A percentile compares a stretch with the other conserved stretches of the same genome.
phyloP scores from a whole-genome alignment of 768 basidiomycete species.

The Mycena pura region DNA sequence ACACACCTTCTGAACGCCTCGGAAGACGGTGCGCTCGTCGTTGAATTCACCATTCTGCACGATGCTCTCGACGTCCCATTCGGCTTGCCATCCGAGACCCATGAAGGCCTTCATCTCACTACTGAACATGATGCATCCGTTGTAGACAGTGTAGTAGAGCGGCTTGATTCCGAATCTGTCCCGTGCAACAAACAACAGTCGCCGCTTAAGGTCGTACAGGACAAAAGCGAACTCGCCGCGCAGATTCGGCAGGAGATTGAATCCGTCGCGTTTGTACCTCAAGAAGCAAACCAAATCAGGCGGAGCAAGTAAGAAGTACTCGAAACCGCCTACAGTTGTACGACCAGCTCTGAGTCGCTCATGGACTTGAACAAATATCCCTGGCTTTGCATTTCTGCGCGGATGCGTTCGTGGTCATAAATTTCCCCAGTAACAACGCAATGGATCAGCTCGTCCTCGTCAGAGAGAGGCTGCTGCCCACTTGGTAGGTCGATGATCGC shows the following conservation, averaged over 20 bases:
- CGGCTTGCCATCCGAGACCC: slow-evolving; percentile 24
- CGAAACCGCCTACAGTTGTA: slow-evolving; percentile 20
- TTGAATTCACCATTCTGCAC: slow-evolving; percentile 11
- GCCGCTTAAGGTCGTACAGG: slow-evolving; percentile 24
- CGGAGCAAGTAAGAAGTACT: not conserved
- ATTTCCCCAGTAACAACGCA: slow-evolving; percentile 26
- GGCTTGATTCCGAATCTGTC: slow-evolving; percentile 31
- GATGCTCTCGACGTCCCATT: slow-evolving; percentile 27
- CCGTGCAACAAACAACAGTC: slow-evolving; percentile 24
- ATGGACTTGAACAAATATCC: slow-evolving; percentile 25
- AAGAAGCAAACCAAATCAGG: not conserved
- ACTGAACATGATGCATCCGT: slow-evolving; percentile 18
- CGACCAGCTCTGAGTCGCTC: slow-evolving; percentile 25
- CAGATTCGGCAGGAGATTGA: slow-evolving; percentile 21
- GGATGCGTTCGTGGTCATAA: slow-evolving; percentile 27
- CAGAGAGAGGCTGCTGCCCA: slow-evolving; percentile 26
- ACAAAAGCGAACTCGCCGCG: slow-evolving; percentile 31
- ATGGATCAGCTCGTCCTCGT: slow-evolving; percentile 16
- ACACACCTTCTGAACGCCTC: slow-evolving; percentile 20
- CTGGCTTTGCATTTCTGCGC: slow-evolving; percentile 10
- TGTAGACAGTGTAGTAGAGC: slow-evolving; percentile 25
- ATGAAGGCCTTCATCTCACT: slow-evolving; percentile 30
- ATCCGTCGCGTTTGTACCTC: slow-evolving; percentile 26
- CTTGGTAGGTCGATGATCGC: slow-evolving; percentile 27
- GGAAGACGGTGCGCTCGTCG: slow-evolving; percentile 21